Conservation (phyloP, 2,329 filamentous ascomycete genomes). For the Arthrobotrys sinensis region DNA sequence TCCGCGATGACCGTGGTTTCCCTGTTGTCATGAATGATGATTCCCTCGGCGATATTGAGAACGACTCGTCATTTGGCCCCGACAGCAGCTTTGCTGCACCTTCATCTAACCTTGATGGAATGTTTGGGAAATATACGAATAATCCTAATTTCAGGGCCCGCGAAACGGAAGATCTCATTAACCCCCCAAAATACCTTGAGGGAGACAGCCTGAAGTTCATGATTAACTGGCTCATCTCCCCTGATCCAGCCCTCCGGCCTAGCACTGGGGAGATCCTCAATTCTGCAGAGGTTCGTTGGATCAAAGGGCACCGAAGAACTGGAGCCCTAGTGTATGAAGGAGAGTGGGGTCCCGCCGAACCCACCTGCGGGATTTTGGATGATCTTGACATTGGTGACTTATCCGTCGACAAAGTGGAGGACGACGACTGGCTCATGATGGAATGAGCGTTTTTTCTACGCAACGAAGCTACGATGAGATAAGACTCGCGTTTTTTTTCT, state of each 20-base stretch:
- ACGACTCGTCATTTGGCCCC: slow-evolving; percentile 50
- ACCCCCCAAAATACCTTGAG: slow-evolving; percentile 91
- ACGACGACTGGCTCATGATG: slow-evolving; percentile 60
- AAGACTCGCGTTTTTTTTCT: slow-evolving; percentile 27
- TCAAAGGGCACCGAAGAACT: slow-evolving; percentile 81
- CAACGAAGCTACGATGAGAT: slow-evolving; percentile 46
- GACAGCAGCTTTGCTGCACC: slow-evolving; percentile 49
- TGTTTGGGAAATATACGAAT: slow-evolving; percentile 47
- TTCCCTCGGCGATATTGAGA: slow-evolving; percentile 65
- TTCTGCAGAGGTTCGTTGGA: slow-evolving; percentile 83
- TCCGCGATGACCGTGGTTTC: slow-evolving; percentile 82
- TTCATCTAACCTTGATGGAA: slow-evolving; percentile 44
- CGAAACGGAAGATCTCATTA: slow-evolving; percentile 72
- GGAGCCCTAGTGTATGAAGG: slow-evolving; percentile 97
- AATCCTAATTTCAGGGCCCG: slow-evolving; percentile 62
- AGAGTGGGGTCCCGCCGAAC: slow-evolving; percentile 87
- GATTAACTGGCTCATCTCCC: slow-evolving; percentile 88
- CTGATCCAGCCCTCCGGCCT: slow-evolving; percentile 81
- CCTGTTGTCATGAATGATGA: slow-evolving; percentile 69
- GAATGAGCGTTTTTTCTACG: slow-evolving; percentile 35
- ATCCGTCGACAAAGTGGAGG: slow-evolving; percentile 42
- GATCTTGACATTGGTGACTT: slow-evolving; percentile 74
- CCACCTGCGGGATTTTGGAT: slow-evolving; percentile 74
- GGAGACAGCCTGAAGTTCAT: slow-evolving; percentile 87
- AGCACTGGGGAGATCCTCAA: slow-evolving; percentile 80